phyloP scores from a whole-genome alignment of 306 rosid genomes.

The Vigna mungo region DNA sequence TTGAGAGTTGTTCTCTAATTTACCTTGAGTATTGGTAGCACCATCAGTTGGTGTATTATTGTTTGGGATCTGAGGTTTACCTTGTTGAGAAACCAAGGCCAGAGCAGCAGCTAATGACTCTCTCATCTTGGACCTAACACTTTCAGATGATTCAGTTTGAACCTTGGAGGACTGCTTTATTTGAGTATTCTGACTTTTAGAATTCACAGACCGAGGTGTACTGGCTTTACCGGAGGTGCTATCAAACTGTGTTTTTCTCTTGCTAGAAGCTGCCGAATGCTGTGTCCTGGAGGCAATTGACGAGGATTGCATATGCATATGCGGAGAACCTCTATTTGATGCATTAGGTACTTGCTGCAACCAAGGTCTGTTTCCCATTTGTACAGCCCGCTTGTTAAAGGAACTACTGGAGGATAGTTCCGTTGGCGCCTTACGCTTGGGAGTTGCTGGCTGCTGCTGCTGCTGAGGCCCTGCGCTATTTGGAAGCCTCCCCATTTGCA shows the following conservation, averaged over 20 bases:
- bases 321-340: slow-evolving; percentile 51
- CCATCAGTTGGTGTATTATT: slow-evolving; percentile 16
- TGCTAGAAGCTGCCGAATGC: slow-evolving; percentile 49
- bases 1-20: slow-evolving; percentile 46
- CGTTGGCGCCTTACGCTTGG: slow-evolving; percentile 72
- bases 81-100: slow-evolving; percentile 71
- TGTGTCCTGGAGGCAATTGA: slow-evolving; percentile 52
- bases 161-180: slow-evolving; percentile 60
- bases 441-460: slow-evolving; percentile 49
- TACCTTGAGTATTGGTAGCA: slow-evolving; percentile 35
- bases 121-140: slow-evolving; percentile 96
- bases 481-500: slow-evolving; percentile 51
- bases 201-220: slow-evolving; percentile 60
- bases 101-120: slow-evolving; percentile 84
- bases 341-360: slow-evolving; percentile 63
- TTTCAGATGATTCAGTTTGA: slow-evolving; percentile 75
- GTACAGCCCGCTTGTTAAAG: slow-evolving; percentile 64
- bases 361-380: slow-evolving; percentile 77
- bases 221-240: slow-evolving; percentile 61
- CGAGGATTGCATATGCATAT: slow-evolving; percentile 54
- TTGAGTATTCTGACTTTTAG: slow-evolving; percentile 60
- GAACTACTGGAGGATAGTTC: slow-evolving; percentile 53
- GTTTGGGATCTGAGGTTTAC: slow-evolving; percentile 41
- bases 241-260: slow-evolving; percentile 69
- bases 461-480: slow-evolving; percentile 51